phyloP scores from a whole-genome alignment of 768 basidiomycete species.

The Rhodotorula toruloides region DNA sequence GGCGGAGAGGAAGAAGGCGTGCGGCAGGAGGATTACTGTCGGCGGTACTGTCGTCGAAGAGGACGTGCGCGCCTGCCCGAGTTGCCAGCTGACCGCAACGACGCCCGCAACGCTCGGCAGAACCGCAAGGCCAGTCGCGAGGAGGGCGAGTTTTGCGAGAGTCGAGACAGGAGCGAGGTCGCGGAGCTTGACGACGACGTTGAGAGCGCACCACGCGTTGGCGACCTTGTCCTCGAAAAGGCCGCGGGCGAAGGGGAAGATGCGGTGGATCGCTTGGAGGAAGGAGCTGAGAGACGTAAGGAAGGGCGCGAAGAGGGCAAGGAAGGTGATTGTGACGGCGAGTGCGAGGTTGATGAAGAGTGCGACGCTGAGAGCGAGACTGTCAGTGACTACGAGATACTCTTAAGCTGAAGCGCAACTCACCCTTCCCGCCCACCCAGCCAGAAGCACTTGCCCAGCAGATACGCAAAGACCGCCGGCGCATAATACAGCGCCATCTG shows the following conservation, averaged over 20 bases:
- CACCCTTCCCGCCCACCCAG: constrained; percentile 69
- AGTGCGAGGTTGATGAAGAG: constrained; percentile 65
- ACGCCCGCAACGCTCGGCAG: constrained; percentile 47
- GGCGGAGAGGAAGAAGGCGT: constrained; percentile 70
- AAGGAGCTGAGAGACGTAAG: constrained; percentile 50
- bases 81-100: constrained; percentile 40
- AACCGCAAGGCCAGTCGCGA: constrained; percentile 66
- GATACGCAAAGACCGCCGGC: constrained; percentile 79
- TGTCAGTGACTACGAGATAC: constrained; percentile 3
- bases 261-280: constrained; percentile 65
- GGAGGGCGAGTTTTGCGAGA: constrained; percentile 57
- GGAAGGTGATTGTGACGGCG: constrained; percentile 58
- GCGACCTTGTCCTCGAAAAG: constrained; percentile 94
- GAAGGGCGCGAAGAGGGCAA: constrained; percentile 71
- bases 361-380: constrained; percentile 46
- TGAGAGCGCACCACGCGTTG: constrained; percentile 94
- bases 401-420: constrained; percentile 45
- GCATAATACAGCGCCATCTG: constrained; percentile 96
- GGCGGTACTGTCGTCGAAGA: constrained; percentile 48
- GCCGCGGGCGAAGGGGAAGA: constrained; percentile 87
- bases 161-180: constrained; percentile 51
- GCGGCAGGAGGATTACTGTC: constrained; percentile 66
- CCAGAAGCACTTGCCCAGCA: constrained; percentile 81
- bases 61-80: neutral
- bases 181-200: constrained; percentile 83